phyloP scores from a whole-genome alignment of 805 yeast genomes.

The Candida sonorensis region DNA sequence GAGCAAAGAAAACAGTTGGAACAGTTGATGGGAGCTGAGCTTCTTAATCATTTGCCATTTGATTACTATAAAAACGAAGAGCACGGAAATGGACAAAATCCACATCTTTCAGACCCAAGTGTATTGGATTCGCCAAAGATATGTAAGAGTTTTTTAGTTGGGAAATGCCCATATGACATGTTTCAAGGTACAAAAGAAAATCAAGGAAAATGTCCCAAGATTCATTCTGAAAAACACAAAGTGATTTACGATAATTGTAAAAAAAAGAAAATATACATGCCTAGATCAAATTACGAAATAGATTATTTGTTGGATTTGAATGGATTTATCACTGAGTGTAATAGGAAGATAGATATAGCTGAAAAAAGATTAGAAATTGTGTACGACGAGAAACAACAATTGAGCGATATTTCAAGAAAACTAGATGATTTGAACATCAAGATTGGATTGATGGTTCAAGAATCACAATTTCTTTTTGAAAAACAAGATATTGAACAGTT shows the following conservation, averaged over 20 bases:
- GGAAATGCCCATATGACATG: conserved; percentile 79
- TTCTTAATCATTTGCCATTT: conserved; percentile 26
- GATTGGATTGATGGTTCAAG: conserved; percentile 63
- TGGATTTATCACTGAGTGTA: conserved; percentile 57
- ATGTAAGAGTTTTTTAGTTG: conserved; percentile 79
- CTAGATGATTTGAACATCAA: conserved; percentile 55
- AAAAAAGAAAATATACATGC: conserved; percentile 29
- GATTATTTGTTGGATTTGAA: conserved; percentile 42
- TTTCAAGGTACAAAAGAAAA: conserved; percentile 79
- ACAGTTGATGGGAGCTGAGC: conserved; percentile 72
- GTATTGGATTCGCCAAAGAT: conserved; percentile 49
- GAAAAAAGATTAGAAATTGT: conserved; percentile 62
- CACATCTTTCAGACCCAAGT: conserved; percentile 19
- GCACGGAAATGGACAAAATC: neutral
- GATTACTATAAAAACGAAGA: conserved; percentile 16
- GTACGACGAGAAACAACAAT: conserved; percentile 42
- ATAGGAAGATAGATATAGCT: conserved; percentile 56
- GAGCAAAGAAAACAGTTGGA: conserved; percentile 72
- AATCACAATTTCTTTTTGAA: conserved; percentile 46
- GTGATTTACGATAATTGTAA: conserved; percentile 55
- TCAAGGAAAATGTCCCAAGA: conserved; percentile 69
- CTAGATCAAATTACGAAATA: conserved; percentile 35
- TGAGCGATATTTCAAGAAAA: conserved; percentile 32
- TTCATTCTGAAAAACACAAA: conserved; percentile 70
- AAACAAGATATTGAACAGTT: conserved; percentile 46